Percentiles rank a stretch among this genome's conserved stretches.
Conservation (phyloP, 495 filamentous ascomycete genomes). For the Pseudotulostoma volvatum region DNA sequence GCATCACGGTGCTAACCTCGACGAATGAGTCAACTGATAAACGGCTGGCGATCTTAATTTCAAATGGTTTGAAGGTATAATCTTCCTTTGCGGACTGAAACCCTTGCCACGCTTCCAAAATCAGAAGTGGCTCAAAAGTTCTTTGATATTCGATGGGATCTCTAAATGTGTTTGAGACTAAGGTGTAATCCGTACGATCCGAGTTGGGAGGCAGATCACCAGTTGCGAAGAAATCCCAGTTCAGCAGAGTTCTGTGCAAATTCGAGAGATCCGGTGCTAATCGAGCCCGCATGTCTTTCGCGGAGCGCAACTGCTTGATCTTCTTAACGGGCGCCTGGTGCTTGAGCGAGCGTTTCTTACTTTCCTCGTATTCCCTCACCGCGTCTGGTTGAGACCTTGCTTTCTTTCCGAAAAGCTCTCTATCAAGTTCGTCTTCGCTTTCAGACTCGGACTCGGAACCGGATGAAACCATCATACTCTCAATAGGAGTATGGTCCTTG, state of each 20-base stretch:
- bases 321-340: constrained; percentile 65
- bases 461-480: constrained; percentile 75
- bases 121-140: constrained; percentile 78
- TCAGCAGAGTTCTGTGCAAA: constrained; percentile 69
- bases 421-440: constrained; percentile 48
- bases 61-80: constrained; percentile 55
- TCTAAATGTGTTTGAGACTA: constrained; percentile 59
- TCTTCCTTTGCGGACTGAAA: constrained; percentile 86
- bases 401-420: constrained; percentile 40
- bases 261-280: constrained; percentile 75
- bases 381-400: constrained; percentile 26
- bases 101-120: constrained; percentile 90
- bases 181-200: constrained; percentile 48
- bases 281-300: constrained; percentile 85
- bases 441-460: constrained; percentile 61
- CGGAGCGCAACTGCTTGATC: constrained; percentile 52
- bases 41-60: constrained; percentile 69
- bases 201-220: constrained; percentile 66
- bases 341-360: constrained; percentile 32
- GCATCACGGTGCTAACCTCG: constrained; percentile 72
- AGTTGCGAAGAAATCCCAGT: constrained; percentile 84
- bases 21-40: constrained; percentile 83
- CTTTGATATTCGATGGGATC: constrained; percentile 65
- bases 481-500: constrained; percentile 60
- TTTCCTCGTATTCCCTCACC: constrained; percentile 37